Percentiles rank a stretch among this genome's conserved stretches.
Conservation (phyloP, 2,329 filamentous ascomycete species). For the Alternaria angustiovoidea region DNA sequence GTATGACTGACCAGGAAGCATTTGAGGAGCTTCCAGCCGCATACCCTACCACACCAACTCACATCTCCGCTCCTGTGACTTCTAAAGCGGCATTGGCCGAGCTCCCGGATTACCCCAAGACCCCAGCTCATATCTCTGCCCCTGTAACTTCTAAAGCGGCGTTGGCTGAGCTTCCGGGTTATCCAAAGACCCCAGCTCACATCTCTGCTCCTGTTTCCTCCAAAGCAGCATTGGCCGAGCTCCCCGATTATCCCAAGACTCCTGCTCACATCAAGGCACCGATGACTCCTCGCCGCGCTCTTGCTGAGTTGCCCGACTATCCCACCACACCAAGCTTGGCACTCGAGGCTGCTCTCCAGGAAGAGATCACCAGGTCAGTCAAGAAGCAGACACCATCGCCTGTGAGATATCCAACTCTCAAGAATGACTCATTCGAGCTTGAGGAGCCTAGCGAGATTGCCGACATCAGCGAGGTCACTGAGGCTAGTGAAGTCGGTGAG, state of each 20-base stretch:
- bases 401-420: slow-evolving; percentile 15
- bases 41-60: slow-evolving; percentile 21
- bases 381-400: slow-evolving; percentile 39
- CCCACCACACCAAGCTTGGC: slow-evolving; percentile 34
- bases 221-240: slow-evolving; percentile 22
- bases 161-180: slow-evolving; percentile 31
- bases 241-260: slow-evolving; percentile 36
- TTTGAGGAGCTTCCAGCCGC: slow-evolving; percentile 19
- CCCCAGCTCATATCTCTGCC: slow-evolving; percentile 24
- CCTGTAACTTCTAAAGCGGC: slow-evolving; percentile 15
- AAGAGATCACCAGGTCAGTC: slow-evolving; percentile 35
- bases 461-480: slow-evolving; percentile 25
- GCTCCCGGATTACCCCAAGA: slow-evolving; percentile 34
- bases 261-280: slow-evolving; percentile 33
- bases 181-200: slow-evolving; percentile 32
- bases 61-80: slow-evolving; percentile 17
- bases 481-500: slow-evolving; percentile 24
- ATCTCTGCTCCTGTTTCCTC: slow-evolving; percentile 16
- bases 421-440: slow-evolving; percentile 22
- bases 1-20: slow-evolving; percentile 27
- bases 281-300: slow-evolving; percentile 27
- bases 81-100: slow-evolving; percentile 21
- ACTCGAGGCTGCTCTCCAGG: slow-evolving; percentile 37
- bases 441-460: slow-evolving; percentile 18
- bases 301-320: slow-evolving; percentile 35